Evolutionary conservation across 129 eudicot genomes (phyloP).

Genomic region (Scalesia atractyloides): DNA sequence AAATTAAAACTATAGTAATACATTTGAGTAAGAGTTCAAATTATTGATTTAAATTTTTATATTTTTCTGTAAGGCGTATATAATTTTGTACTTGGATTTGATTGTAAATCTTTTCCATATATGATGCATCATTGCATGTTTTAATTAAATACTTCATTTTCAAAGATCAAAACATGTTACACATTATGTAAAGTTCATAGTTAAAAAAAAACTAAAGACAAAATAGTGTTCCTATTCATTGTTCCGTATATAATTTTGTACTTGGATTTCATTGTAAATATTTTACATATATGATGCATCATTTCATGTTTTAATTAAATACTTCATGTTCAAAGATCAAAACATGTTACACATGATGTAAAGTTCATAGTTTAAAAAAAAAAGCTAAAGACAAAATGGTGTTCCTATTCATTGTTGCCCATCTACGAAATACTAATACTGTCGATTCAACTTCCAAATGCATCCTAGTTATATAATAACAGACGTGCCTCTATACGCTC

Average conservation of each 20-base stretch:
- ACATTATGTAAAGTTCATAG: background rate
- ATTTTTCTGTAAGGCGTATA: background rate
- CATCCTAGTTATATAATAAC: too few species aligned
- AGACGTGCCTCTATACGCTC: too few species aligned
- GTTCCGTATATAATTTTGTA: too few species aligned
- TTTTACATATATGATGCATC: constrained; percentile 6
- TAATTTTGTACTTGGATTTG: background rate
- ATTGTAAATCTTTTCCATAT: background rate
- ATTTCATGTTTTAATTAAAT: constrained; percentile 1
- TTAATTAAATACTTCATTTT: background rate
- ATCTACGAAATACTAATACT: too few species aligned
- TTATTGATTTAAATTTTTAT: background rate
- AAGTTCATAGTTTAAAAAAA: background rate
- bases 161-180: background rate
- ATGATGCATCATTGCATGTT: constrained; percentile 18
- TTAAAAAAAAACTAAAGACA: background rate
- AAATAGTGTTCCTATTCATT: too few species aligned
- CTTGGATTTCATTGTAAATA: background rate
- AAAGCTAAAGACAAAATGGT: too few species aligned
- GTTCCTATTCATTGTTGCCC: too few species aligned
- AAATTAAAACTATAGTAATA: background rate
- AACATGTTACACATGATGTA: background rate
- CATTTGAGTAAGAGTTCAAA: background rate
- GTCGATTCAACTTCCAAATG: too few species aligned
- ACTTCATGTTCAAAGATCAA: background rate